These are phyloP conservation scores for Thermothielavioides terrestris DNA, from an alignment of 495 filamentous ascomycete genomes.

Conservation along the genomic window DNA sequence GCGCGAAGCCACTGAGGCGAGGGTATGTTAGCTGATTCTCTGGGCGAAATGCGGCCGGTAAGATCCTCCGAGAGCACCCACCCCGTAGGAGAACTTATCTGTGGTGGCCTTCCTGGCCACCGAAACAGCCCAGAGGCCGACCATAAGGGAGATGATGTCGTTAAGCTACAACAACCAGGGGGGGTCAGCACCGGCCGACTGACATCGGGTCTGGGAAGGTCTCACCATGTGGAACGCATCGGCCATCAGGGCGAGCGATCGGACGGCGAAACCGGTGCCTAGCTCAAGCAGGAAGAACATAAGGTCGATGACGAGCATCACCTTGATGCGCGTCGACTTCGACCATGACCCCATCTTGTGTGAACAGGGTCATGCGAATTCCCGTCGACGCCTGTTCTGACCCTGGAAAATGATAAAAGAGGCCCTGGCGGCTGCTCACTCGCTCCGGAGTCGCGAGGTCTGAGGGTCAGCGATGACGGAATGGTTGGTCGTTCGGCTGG, in stretches of 20 bases:
- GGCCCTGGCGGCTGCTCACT: too few species aligned
- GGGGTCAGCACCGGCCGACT: not conserved
- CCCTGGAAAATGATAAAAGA: too few species aligned
- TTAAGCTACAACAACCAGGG: conserved; percentile 54
- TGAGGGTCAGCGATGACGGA: too few species aligned
- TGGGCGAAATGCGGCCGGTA: not conserved
- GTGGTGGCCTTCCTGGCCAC: conserved; percentile 73
- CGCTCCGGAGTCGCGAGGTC: too few species aligned
- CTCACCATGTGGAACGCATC: conserved; percentile 97
- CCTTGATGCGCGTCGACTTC: conserved; percentile 82
- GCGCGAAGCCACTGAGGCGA: conserved; percentile 77
- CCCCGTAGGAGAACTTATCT: conserved; percentile 87
- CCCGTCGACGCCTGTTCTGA: too few species aligned
- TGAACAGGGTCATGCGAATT: not conserved
- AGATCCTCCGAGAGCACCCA: conserved; percentile 37
- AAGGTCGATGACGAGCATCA: conserved; percentile 84
- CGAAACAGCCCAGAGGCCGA: conserved; percentile 92
- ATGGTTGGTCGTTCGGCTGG: too few species aligned
- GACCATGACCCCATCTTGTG: conserved; percentile 75
- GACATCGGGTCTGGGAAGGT: not conserved
- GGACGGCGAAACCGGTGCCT: conserved; percentile 71
- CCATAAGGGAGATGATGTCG: conserved; percentile 87
- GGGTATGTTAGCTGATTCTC: conserved; percentile 1
- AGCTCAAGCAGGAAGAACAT: conserved; percentile 87
- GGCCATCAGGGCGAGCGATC: conserved; percentile 86